Base-by-base conservation (phyloP, 148 eudicot genomes). In the Vaccinium corymbosum region DNA sequence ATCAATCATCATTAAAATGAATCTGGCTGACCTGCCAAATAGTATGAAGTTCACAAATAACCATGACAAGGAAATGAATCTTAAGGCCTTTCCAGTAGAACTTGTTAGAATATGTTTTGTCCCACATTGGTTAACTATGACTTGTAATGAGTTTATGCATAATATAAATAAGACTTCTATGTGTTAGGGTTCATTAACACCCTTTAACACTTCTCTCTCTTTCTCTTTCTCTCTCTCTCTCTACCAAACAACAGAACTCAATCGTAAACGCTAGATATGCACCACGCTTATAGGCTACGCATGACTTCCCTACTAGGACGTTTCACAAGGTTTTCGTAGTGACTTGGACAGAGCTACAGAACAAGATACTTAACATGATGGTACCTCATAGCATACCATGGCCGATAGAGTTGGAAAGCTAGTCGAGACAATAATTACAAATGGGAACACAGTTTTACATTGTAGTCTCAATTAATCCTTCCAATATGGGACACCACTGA, bases 331-430 rank as follows among this genome's bases (percentile, higher is more conserved):
- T n/a, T 51, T 2, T 20, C 53, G 15, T 48, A 17, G 1, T 48
- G 55, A 48, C 51, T 76, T 76, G 11, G 79, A 76, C 32, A 15
- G 7, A 53, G 46, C 13, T 49, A 27, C 80, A 52, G 17, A 78
- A 78, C 15, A 25, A 52, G 80, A 78, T 53, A 53, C 32, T 53
- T 14, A 74, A 74, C 75, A 74, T 42, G 16, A 53, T 78, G 48
- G 42, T 29, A 49, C 19, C 57, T 52, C 9, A 52, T 12, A 32
- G 55, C 51, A 25, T 27, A 12, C 38, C 48, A 13, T 27, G 29
- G 13, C 17, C 9, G 7, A 76, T 15, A 48, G 79, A 48, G 79
- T n/a, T 48, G 56, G 29, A 48, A 48, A 48, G 20, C 32, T 16
- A n/a, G 79, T 49, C 13, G 17, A 76, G 79, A 76, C n/a, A 9